A percentile compares a stretch with the other conserved stretches of the same genome.
These are phyloP conservation scores for Eucalyptus viminalis DNA, from an alignment of 345 rosid genomes.

Conservation along the genomic window DNA sequence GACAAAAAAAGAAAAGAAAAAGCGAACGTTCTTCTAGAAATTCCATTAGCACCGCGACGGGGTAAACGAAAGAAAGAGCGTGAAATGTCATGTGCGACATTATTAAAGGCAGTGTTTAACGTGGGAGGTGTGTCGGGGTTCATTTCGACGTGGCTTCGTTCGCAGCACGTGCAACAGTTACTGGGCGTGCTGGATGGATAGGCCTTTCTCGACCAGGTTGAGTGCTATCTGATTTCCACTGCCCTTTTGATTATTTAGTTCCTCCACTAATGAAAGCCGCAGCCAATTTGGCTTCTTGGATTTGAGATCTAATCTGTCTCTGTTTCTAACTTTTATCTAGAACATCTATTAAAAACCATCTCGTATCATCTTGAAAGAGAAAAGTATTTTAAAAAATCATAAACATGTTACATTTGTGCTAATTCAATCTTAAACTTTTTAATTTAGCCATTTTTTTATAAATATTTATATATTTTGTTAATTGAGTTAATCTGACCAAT, in stretches of 20 bases:
- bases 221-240: background rate
- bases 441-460: too few relatives aligned
- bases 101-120: background rate
- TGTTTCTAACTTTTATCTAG: background rate
- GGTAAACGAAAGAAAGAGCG: background rate
- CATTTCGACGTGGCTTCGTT: background rate
- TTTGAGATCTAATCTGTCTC: background rate
- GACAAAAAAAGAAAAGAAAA: background rate
- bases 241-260: background rate
- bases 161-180: background rate
- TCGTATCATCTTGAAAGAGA: background rate
- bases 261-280: background rate
- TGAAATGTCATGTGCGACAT: background rate
- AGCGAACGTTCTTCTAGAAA: background rate
- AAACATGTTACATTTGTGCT: fast-evolving
- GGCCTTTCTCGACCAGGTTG: background rate
- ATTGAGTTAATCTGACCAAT: fast-evolving
- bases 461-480: too few relatives aligned
- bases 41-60: background rate
- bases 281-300: background rate
- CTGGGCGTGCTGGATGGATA: background rate
- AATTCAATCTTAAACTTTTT: too few relatives aligned
- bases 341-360: background rate
- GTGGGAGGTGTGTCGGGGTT: background rate
- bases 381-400: background rate